phyloP scores from a whole-genome alignment of 208 protist genomes.

The Endotrypanum monterogeii region DNA sequence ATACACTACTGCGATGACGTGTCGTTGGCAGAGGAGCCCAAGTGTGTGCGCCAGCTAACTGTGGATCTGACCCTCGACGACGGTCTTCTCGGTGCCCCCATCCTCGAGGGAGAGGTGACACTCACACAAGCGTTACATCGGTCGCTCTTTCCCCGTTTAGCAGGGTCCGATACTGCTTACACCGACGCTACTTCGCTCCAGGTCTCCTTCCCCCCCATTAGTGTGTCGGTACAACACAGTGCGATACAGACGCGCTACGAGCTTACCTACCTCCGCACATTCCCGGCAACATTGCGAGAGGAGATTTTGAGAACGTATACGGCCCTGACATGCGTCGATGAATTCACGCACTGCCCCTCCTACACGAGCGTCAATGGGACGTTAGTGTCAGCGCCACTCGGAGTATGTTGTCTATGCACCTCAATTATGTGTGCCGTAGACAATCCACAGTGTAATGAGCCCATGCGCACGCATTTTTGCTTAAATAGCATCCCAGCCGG shows the following conservation, averaged over 20 bases:
- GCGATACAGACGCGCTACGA: slow-evolving; percentile 46
- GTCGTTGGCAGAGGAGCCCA: background rate
- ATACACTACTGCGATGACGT: slow-evolving; percentile 12
- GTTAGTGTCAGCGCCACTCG: slow-evolving; percentile 41
- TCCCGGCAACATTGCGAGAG: slow-evolving; percentile 49
- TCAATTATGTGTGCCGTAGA: slow-evolving; percentile 28
- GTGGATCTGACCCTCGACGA: slow-evolving; percentile 33
- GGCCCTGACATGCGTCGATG: slow-evolving; percentile 30
- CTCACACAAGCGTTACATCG: slow-evolving; percentile 12
- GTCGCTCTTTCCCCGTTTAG: slow-evolving; percentile 10
- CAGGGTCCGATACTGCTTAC: background rate
- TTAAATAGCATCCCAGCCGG: slow-evolving; percentile 24
- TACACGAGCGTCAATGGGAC: slow-evolving; percentile 23
- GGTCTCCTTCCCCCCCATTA: slow-evolving; percentile 38
- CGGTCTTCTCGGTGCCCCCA: slow-evolving; percentile 18
- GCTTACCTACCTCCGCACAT: slow-evolving; percentile 52
- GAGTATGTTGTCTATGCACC: slow-evolving; percentile 60
- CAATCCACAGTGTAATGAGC: slow-evolving; percentile 21
- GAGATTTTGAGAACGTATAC: slow-evolving; percentile 12
- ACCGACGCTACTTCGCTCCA: slow-evolving; percentile 12
- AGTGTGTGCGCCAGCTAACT: slow-evolving; percentile 27
- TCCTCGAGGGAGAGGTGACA: slow-evolving; percentile 20
- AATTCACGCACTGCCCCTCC: slow-evolving; percentile 35
- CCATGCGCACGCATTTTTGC: slow-evolving; percentile 40
- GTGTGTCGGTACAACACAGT: slow-evolving; percentile 29